Percentiles rank a stretch among this genome's conserved stretches.
phyloP scores from a whole-genome alignment of 164 flowering plant species.

The Sextonia rubra region DNA sequence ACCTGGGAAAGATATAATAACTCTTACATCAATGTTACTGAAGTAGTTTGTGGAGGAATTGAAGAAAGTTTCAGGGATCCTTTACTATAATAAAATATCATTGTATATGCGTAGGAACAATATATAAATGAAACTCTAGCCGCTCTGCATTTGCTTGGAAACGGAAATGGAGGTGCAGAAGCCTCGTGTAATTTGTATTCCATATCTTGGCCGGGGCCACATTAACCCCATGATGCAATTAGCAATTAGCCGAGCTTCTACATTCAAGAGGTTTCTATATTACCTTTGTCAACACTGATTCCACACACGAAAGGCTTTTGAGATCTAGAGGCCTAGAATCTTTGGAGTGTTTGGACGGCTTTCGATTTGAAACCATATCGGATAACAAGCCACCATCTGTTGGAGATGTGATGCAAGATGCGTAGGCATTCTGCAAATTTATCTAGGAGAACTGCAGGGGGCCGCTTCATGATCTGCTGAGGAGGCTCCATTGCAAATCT shows the following conservation, averaged over 20 bases:
- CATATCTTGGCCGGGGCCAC: conserved; percentile 25
- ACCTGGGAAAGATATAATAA: too few relatives aligned
- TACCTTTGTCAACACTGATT: conserved; percentile 29
- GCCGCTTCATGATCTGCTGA: conserved; percentile 26
- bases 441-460: conserved; percentile 16
- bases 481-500: conserved; percentile 14
- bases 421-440: neutral
- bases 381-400: neutral
- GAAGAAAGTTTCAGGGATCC: too few relatives aligned
- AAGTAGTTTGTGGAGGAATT: too few relatives aligned
- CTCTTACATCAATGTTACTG: too few relatives aligned
- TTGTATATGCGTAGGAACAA: too few relatives aligned
- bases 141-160: too few relatives aligned
- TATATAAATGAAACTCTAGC: too few relatives aligned
- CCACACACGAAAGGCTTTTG: neutral
- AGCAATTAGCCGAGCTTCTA: neutral
- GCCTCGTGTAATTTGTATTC: conserved; percentile 13
- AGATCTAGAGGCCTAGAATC: neutral
- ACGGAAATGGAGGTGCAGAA: neutral
- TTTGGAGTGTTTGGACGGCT: neutral
- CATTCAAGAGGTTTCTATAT: conserved; percentile 23
- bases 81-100: too few relatives aligned
- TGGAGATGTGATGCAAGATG: neutral
- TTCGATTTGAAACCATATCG: neutral
- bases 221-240: conserved; percentile 24